Percentiles rank a stretch among this genome's conserved stretches.
phyloP scores from a whole-genome alignment of 805 yeast genomes.

The Cyberlindnera samutprakarnensis region DNA sequence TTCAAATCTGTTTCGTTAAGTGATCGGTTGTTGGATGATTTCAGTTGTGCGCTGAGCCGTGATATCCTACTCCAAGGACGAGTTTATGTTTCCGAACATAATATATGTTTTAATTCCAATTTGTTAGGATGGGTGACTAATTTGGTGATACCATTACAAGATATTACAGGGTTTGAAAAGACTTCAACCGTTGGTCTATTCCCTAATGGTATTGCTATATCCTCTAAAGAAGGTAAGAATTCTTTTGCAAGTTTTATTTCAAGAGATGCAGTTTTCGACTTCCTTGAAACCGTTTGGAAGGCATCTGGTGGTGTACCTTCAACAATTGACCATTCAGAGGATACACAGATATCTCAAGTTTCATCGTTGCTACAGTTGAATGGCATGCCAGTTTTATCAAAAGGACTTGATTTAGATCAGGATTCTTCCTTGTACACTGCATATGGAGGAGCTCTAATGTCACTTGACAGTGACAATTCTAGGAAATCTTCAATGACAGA shows the following conservation, averaged over 20 bases:
- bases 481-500: slow-evolving; percentile 10
- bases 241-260: slow-evolving; percentile 83
- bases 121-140: slow-evolving; percentile 88
- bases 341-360: background rate
- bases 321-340: background rate
- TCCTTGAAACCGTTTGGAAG: slow-evolving; percentile 32
- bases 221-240: slow-evolving; percentile 35
- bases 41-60: slow-evolving; percentile 80
- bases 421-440: slow-evolving; percentile 24
- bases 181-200: slow-evolving; percentile 82
- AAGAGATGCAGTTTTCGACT: slow-evolving; percentile 68
- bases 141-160: slow-evolving; percentile 62
- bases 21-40: slow-evolving; percentile 78
- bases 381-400: slow-evolving; percentile 12
- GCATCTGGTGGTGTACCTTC: slow-evolving; percentile 10
- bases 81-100: slow-evolving; percentile 68
- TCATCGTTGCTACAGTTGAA: slow-evolving; percentile 3
- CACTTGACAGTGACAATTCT: slow-evolving; percentile 35
- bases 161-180: slow-evolving; percentile 68
- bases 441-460: slow-evolving; percentile 32
- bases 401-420: slow-evolving; percentile 13
- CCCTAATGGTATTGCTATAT: slow-evolving; percentile 69
- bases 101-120: slow-evolving; percentile 80
- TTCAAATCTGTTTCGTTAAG: slow-evolving; percentile 61
- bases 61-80: slow-evolving; percentile 88